A percentile compares a stretch with the other conserved stretches of the same genome.
phyloP scores from a whole-genome alignment of 2,329 filamentous ascomycete species.

The Colletotrichum sp. region DNA sequence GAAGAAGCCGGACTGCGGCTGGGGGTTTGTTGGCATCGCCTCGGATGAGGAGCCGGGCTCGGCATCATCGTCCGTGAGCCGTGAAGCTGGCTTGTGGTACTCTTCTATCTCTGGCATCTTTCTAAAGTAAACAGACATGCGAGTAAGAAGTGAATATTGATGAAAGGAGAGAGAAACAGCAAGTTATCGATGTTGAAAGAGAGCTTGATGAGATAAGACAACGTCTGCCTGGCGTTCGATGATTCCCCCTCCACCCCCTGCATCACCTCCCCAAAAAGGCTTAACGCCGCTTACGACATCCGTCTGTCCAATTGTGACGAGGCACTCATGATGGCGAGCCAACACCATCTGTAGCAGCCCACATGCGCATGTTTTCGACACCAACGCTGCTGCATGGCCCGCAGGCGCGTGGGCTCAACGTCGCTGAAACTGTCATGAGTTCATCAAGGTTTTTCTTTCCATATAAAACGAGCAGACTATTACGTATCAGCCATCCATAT shows the following conservation, averaged over 20 bases:
- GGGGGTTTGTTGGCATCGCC: background rate
- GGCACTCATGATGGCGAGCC: background rate
- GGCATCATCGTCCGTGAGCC: background rate
- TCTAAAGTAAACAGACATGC: background rate
- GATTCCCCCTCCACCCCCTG: background rate
- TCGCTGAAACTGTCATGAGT: background rate
- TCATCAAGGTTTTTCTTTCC: background rate
- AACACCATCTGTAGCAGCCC: background rate
- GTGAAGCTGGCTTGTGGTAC: background rate
- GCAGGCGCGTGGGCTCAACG: background rate
- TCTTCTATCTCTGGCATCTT: background rate
- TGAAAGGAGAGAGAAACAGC: background rate
- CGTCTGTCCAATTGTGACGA: background rate
- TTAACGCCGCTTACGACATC: slow-evolving; percentile 10
- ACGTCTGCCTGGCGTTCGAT: background rate
- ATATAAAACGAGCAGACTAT: background rate
- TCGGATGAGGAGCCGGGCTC: background rate
- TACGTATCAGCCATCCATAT: slow-evolving; percentile 8
- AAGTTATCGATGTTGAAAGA: background rate
- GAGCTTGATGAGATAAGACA: background rate
- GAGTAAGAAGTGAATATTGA: no score
- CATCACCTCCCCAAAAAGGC: background rate
- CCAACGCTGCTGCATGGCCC: background rate
- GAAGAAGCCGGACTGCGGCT: slow-evolving; percentile 9
- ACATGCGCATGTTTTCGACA: background rate